Evolutionary conservation across 352 stramenopile species (phyloP), one percentile per base, ranked within the genome.

Genomic region (Globisporangium viniferum): DNA sequence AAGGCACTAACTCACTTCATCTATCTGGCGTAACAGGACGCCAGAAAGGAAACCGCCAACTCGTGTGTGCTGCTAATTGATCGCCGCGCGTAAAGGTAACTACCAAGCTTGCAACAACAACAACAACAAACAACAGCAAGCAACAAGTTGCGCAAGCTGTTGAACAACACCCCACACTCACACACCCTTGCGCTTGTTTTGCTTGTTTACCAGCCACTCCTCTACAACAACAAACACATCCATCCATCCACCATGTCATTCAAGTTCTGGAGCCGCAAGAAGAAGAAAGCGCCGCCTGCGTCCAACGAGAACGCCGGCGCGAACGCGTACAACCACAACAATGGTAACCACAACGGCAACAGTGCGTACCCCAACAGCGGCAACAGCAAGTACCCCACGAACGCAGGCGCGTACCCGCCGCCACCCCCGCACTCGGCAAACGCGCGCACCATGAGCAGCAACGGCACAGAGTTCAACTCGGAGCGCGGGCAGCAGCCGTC

Each of bases 241-340:
- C 39, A 4, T 46, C 15, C 33, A 29, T 9, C 22, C 53, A 54
- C 33, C 62, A 91, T 93, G 82, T 84, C 78, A 64, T 91, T 93
- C 65, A 76, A 75, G 24, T 93, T 93, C 66, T 93, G 82, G 74
- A 79, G 81, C 29, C 84, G 86, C 62, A 92, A 90, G 67, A 93
- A 93, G 79, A 89, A 72, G 67, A 87, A 87, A 68, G 48, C 71
- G 61, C 31, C 67, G 7, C 59, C 35, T 10, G 39, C 56, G 31
- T 39, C 49, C 31, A 69, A 76, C 46, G 73, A 54, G 60, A 70
- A 69, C 64, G 55, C 48, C 58, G 33, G 9, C 48, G 53, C 24
- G 22, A 27, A 49, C 44, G 56, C 55, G 44, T 48, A 57, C 31
- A 65, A 48, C 57, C 59, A 63, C 57, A 51, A 48, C 31, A 59